A percentile compares a stretch with the other conserved stretches of the same genome.
phyloP scores from a whole-genome alignment of 768 basidiomycete genomes.

The Pleurotus salmoneostramineus region DNA sequence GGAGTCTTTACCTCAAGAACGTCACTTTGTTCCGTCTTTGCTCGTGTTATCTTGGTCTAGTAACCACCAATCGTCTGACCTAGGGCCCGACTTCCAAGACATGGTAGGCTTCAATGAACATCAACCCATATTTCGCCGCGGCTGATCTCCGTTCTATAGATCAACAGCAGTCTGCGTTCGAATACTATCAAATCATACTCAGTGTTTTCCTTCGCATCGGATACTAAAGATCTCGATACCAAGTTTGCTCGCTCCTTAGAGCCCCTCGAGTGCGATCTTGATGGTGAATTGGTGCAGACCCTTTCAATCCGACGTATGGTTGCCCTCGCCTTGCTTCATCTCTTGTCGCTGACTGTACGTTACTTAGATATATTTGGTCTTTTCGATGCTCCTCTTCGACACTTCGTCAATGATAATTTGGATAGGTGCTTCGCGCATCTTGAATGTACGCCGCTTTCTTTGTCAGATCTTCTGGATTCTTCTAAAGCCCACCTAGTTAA shows the following conservation, averaged over 20 bases:
- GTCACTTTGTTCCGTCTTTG: slow-evolving; percentile 60
- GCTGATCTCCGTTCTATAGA: not conserved
- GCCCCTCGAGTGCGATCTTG: slow-evolving; percentile 45
- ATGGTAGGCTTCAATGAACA: slow-evolving; percentile 43
- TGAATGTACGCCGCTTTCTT: slow-evolving; percentile 38
- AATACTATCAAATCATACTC: slow-evolving; percentile 33
- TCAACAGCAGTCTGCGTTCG: not conserved
- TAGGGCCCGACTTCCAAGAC: slow-evolving; percentile 45
- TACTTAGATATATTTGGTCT: slow-evolving; percentile 33
- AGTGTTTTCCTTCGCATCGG: slow-evolving; percentile 47
- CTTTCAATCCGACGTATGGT: slow-evolving; percentile 11
- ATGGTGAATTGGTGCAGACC: slow-evolving; percentile 50
- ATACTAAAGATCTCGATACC: slow-evolving; percentile 52
- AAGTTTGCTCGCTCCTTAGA: slow-evolving; percentile 44
- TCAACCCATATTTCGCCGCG: not conserved
- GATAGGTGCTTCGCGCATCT: slow-evolving; percentile 36
- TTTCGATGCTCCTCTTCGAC: slow-evolving; percentile 32
- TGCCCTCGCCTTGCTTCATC: not conserved
- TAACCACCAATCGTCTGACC: slow-evolving; percentile 25
- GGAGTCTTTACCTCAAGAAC: slow-evolving; percentile 44
- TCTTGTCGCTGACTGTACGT: not conserved
- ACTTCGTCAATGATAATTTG: slow-evolving; percentile 43
- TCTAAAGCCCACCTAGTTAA: slow-evolving; percentile 35
- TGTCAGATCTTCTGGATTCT: not conserved
- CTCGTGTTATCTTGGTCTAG: slow-evolving; percentile 61